These are phyloP conservation scores for Bacterosira constricta DNA, from an alignment of 108 stramenopile species.

Conservation along the genomic window DNA sequence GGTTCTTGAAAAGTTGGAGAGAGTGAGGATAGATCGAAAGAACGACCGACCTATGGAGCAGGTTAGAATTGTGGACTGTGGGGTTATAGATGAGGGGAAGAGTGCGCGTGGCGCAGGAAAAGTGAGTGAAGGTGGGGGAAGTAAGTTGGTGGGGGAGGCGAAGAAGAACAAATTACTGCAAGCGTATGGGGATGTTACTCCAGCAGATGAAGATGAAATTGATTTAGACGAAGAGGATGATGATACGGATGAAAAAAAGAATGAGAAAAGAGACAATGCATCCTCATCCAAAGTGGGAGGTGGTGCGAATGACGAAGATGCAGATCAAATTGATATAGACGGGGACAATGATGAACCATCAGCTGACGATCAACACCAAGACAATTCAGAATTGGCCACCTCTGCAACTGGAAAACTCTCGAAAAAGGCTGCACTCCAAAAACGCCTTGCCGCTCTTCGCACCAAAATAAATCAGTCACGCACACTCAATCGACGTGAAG, in stretches of 20 bases:
- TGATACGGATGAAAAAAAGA: conserved; percentile 21
- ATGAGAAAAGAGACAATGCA: conserved; percentile 21
- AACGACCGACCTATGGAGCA: conserved; percentile 51
- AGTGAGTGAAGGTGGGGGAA: conserved; percentile 14
- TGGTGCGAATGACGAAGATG: conserved; percentile 12
- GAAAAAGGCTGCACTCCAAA: conserved; percentile 61
- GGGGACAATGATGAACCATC: not conserved
- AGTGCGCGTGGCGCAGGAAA: conserved; percentile 8
- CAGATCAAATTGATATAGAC: conserved; percentile 36
- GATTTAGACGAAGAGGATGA: conserved; percentile 55
- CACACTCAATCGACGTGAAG: conserved; percentile 80
- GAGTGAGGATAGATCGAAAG: conserved; percentile 55
- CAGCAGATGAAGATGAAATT: conserved; percentile 47
- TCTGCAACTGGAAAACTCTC: conserved; percentile 21
- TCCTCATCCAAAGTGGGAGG: conserved; percentile 13
- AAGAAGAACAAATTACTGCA: conserved; percentile 49
- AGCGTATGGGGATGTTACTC: conserved; percentile 28
- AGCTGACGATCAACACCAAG: conserved; percentile 32
- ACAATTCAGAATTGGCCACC: conserved; percentile 11
- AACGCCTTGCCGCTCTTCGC: conserved; percentile 74
- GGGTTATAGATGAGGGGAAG: conserved; percentile 50
- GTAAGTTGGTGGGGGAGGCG: conserved; percentile 39
- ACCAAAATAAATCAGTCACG: conserved; percentile 91
- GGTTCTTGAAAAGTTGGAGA: conserved; percentile 79
- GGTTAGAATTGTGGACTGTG: conserved; percentile 65